A percentile compares a stretch with the other conserved stretches of the same genome.
These are phyloP conservation scores for Rubus idaeus DNA, from an alignment of 306 rosid genomes.

Conservation along the genomic window DNA sequence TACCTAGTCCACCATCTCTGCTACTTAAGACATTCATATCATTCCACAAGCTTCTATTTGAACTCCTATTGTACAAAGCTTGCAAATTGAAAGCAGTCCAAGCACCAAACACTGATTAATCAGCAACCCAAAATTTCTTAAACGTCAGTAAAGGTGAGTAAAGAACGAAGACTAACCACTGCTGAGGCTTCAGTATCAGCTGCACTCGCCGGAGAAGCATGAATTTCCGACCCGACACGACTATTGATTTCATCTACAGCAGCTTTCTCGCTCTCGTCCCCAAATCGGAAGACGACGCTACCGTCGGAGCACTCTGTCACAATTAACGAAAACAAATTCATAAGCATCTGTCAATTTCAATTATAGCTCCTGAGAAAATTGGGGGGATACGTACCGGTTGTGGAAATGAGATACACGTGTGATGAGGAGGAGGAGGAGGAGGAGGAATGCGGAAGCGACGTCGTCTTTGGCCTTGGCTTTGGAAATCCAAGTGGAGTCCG, in stretches of 20 bases:
- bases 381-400: constrained; percentile 35
- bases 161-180: neutral
- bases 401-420: constrained; percentile 39
- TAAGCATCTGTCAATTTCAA: too few relatives aligned
- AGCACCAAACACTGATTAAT: neutral
- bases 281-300: constrained; percentile 56
- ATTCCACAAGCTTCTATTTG: neutral
- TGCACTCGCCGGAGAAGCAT: neutral
- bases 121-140: neutral
- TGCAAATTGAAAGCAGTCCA: neutral
- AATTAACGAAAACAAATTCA: constrained; percentile 8
- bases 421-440: constrained; percentile 39
- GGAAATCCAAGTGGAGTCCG: constrained; percentile 27
- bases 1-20: neutral
- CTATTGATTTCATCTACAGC: neutral
- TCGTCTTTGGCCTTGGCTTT: constrained; percentile 12
- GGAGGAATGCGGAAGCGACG: constrained; percentile 35
- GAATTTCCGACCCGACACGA: neutral
- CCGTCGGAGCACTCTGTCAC: constrained; percentile 63
- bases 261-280: constrained; percentile 39
- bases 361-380: neutral
- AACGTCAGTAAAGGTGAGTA: neutral
- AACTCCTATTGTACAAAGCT: neutral
- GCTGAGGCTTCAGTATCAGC: neutral
- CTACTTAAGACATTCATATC: neutral